Conservation (phyloP, 1,284 basidiomycete genomes). For the Cerioporus squamosus region DNA sequence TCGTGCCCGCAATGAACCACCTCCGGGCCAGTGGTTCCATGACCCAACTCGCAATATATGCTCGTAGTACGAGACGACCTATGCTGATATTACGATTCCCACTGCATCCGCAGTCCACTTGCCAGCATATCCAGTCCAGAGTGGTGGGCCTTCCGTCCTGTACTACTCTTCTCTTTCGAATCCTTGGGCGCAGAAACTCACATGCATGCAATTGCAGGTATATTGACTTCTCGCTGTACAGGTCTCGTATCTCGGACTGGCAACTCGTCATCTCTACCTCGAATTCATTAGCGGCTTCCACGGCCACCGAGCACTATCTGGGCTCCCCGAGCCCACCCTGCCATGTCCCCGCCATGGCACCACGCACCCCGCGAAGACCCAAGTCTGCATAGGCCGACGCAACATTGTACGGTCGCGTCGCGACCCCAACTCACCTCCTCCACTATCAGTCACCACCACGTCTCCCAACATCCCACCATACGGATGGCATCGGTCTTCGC, state of each 20-base stretch:
- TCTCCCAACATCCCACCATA: not conserved
- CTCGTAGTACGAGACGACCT: too few species aligned
- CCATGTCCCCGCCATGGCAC: not conserved
- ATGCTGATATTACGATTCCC: too few species aligned
- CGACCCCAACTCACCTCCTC: conserved; percentile 1
- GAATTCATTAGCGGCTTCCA: too few species aligned
- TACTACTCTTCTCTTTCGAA: not conserved
- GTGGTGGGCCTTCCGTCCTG: not conserved
- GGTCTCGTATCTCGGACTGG: not conserved
- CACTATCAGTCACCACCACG: not conserved
- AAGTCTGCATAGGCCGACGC: not conserved
- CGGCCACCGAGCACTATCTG: too few species aligned
- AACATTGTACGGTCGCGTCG: not conserved
- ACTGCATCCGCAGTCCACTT: too few species aligned
- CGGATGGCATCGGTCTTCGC: conserved; percentile 13
- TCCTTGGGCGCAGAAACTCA: not conserved
- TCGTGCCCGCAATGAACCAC: not conserved
- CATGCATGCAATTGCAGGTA: not conserved
- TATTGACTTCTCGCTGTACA: too few species aligned
- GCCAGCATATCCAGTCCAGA: too few species aligned
- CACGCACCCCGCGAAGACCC: not conserved
- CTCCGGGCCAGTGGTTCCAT: not conserved
- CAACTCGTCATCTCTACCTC: not conserved
- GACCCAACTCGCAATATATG: too few species aligned
- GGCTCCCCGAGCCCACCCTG: not conserved